A percentile compares a stretch with the other conserved stretches of the same genome.
Conservation (phyloP, 805 yeast species). For the Candida vartiovaarae region DNA sequence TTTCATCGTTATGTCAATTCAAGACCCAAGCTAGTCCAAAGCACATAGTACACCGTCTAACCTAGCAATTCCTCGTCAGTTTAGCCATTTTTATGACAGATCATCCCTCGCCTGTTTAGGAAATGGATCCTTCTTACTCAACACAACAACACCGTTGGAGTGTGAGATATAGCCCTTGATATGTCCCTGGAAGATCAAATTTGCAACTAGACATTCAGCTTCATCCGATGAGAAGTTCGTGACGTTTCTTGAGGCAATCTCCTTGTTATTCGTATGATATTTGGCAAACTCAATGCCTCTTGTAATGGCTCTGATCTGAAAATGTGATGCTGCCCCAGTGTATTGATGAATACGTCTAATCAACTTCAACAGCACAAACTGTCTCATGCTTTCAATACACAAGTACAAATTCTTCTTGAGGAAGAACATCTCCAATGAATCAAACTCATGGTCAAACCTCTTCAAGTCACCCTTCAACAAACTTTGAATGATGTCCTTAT, state of each 20-base stretch:
- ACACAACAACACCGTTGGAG: conserved; percentile 61
- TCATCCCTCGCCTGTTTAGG: conserved; percentile 34
- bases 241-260: conserved; percentile 9
- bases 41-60: no score
- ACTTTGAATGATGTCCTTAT: conserved; percentile 20
- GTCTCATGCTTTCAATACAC: conserved; percentile 45
- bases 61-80: no score
- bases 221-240: conserved; percentile 32
- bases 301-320: conserved; percentile 34
- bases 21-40: no score
- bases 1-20: no score
- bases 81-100: not conserved
- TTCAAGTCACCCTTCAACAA: conserved; percentile 48
- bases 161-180: conserved; percentile 83
- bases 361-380: conserved; percentile 43
- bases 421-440: conserved; percentile 40
- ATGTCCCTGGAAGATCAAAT: conserved; percentile 48
- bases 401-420: conserved; percentile 56
- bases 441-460: conserved; percentile 40
- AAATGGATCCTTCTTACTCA: conserved; percentile 70
- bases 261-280: conserved; percentile 14
- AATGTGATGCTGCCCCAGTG: conserved; percentile 25
- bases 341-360: conserved; percentile 31
- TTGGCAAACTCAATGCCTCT: conserved; percentile 34
- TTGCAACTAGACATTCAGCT: conserved; percentile 64